These are phyloP conservation scores for Lepiota brunneoincarnata DNA, from an alignment of 768 basidiomycete genomes.

Conservation along the genomic window DNA sequence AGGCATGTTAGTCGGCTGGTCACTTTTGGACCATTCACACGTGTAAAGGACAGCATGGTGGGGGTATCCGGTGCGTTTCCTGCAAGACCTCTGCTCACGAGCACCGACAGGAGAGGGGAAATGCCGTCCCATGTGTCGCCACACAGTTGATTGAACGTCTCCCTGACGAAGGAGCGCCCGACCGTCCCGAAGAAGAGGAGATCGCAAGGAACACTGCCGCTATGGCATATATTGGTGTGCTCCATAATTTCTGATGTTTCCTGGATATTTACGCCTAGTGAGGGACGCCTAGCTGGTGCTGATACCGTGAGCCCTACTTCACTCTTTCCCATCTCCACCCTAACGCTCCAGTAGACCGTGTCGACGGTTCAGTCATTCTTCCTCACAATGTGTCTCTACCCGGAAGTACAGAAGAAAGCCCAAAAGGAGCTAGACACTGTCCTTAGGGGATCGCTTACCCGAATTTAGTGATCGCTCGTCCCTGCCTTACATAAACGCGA, in stretches of 20 bases:
- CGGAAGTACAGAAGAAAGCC: conserved; percentile 3
- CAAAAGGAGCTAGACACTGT: conserved; percentile 1
- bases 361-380: background rate
- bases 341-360: background rate
- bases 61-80: background rate
- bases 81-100: background rate
- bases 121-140: background rate
- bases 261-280: background rate
- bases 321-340: background rate
- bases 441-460: background rate
- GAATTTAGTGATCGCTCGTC: conserved; percentile 1
- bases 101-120: background rate
- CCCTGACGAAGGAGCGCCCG: background rate
- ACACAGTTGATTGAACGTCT: conserved; percentile 4
- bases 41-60: conserved; percentile 6
- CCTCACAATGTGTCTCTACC: background rate
- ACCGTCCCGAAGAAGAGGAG: background rate
- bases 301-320: background rate
- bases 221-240: conserved; percentile 1
- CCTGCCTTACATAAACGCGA: conserved; percentile 22
- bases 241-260: background rate
- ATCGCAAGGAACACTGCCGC: background rate
- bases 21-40: background rate
- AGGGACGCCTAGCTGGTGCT: background rate
- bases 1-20: background rate